A percentile compares a stretch with the other conserved stretches of the same genome.
Evolutionary conservation across 805 yeast genomes (phyloP).

Genomic region (Kazachstania martiniae): DNA sequence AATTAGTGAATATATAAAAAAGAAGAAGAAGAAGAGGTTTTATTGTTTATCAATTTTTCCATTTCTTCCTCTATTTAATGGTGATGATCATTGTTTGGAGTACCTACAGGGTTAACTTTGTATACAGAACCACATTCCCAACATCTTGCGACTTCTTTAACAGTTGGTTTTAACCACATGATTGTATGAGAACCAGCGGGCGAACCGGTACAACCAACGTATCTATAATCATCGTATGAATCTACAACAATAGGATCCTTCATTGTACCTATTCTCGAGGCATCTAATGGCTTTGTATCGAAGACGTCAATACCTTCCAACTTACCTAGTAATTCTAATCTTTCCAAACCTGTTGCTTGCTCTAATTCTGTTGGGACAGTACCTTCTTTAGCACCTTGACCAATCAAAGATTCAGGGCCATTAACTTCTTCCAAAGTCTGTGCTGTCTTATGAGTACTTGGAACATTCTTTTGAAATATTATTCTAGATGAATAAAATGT

Average conservation of each 20-base stretch:
- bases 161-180: slow-evolving; percentile 86
- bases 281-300: slow-evolving; percentile 78
- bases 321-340: slow-evolving; percentile 89
- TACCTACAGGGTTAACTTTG: slow-evolving; percentile 80
- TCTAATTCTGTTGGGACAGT: slow-evolving; percentile 87
- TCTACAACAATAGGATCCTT: slow-evolving; percentile 83
- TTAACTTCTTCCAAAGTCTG: slow-evolving; percentile 62
- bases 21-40: background rate
- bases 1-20: background rate
- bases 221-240: slow-evolving; percentile 85
- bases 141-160: slow-evolving; percentile 80
- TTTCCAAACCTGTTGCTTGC: slow-evolving; percentile 97
- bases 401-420: slow-evolving; percentile 68
- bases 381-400: slow-evolving; percentile 82
- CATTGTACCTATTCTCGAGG: slow-evolving; percentile 85
- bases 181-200: slow-evolving; percentile 88
- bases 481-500: slow-evolving; percentile 26
- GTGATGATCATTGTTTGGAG: slow-evolving; percentile 41
- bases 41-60: no score
- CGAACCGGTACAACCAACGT: slow-evolving; percentile 94
- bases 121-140: slow-evolving; percentile 98
- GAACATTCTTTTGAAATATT: slow-evolving; percentile 11
- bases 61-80: no score
- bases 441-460: slow-evolving; percentile 48
- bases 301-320: slow-evolving; percentile 91